phyloP scores from a whole-genome alignment of 345 rosid genomes.

The Corchorus capsularis region DNA sequence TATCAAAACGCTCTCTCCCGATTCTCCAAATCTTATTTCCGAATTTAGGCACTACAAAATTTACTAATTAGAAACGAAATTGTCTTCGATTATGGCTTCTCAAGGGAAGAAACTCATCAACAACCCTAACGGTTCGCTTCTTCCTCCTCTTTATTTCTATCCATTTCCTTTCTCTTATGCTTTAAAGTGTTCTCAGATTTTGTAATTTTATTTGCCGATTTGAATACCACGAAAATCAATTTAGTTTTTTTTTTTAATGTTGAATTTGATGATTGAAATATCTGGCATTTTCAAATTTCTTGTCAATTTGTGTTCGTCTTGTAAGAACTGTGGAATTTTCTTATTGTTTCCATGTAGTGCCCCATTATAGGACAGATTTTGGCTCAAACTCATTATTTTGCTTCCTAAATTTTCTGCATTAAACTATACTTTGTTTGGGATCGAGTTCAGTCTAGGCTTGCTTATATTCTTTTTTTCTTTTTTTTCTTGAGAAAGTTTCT shows the following conservation, averaged over 20 bases:
- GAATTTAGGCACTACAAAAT: neutral
- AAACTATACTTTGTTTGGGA: neutral
- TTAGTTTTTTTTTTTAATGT: neutral
- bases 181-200: neutral
- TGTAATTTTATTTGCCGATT: neutral
- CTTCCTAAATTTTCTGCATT: constrained; percentile 2
- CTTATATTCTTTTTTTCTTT: too few species aligned
- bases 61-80: neutral
- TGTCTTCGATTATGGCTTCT: constrained; percentile 54
- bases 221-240: neutral
- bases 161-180: neutral
- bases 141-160: constrained; percentile 5
- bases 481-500: constrained; percentile 2
- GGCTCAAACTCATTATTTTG: neutral
- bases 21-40: neutral
- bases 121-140: constrained; percentile 72
- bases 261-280: neutral
- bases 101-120: constrained; percentile 91
- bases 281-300: constrained; percentile 12
- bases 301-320: neutral
- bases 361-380: neutral
- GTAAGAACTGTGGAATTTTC: neutral
- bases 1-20: neutral
- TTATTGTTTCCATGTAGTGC: neutral
- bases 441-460: neutral